Evolutionary conservation across 1,139 yeast species (phyloP).

Genomic region (Lodderomyces theae): DNA sequence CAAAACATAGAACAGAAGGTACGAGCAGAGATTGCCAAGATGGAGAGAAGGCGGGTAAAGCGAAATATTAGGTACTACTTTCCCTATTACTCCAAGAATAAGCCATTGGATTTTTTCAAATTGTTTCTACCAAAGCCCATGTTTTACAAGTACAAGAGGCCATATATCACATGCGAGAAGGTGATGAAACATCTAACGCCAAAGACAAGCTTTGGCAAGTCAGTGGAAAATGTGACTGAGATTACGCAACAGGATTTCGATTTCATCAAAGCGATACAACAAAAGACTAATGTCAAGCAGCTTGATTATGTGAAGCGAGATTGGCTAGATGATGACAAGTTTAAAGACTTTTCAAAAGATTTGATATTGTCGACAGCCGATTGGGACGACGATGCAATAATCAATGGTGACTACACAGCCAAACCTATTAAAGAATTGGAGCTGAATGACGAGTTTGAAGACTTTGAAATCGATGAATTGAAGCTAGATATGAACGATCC

Average conservation of each 20-base stretch:
- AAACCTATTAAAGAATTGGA: conserved; percentile 15
- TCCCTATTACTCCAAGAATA: conserved; percentile 59
- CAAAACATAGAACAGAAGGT: conserved; percentile 29
- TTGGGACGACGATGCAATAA: conserved; percentile 74
- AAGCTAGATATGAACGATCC: conserved; percentile 87
- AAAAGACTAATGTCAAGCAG: conserved; percentile 21
- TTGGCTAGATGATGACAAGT: conserved; percentile 37
- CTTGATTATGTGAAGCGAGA: conserved; percentile 38
- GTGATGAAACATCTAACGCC: conserved; percentile 59
- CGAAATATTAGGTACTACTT: conserved; percentile 49
- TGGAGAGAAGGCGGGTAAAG: conserved; percentile 32
- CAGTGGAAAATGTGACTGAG: conserved; percentile 16
- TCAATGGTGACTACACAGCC: conserved; percentile 36
- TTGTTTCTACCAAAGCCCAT: conserved; percentile 64
- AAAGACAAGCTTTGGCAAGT: too few relatives aligned
- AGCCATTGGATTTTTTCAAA: conserved; percentile 62
- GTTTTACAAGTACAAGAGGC: conserved; percentile 50
- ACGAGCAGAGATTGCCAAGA: conserved; percentile 27
- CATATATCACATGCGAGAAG: conserved; percentile 42
- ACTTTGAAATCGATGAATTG: conserved; percentile 56
- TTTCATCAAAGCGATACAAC: conserved; percentile 27
- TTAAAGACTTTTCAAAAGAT: conserved; percentile 51
- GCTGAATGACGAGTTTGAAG: conserved; percentile 40
- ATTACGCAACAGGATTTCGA: conserved; percentile 30
- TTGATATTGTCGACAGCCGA: conserved; percentile 72